Evolutionary conservation across 2,329 filamentous ascomycete species (phyloP).

Genomic region (Aaosphaeria pasadenensis): DNA sequence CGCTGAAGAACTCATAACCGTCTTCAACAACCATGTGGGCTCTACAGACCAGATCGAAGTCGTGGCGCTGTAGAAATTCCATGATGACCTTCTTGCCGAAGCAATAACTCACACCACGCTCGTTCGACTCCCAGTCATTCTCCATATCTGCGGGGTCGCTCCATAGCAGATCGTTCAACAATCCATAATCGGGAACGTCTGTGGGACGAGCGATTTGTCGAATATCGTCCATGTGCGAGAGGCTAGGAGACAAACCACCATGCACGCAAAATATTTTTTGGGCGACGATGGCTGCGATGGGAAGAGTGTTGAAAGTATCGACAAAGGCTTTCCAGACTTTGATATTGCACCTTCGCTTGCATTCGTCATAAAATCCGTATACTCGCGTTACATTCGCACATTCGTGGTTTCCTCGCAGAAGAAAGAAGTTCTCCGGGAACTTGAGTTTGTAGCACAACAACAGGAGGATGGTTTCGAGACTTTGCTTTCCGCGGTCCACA

Average conservation of each 20-base stretch:
- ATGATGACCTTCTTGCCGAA: constrained; percentile 98
- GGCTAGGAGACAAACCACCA: constrained; percentile 84
- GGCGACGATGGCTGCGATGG: constrained; percentile 93
- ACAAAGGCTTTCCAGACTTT: constrained; percentile 99
- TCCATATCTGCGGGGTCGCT: constrained; percentile 98
- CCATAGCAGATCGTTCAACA: constrained; percentile 95
- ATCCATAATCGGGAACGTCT: constrained; percentile 93
- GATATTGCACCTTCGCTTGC: constrained; percentile 92
- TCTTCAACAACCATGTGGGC: constrained; percentile 99
- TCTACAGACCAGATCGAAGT: constrained; percentile 95
- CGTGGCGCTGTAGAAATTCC: constrained; percentile 89
- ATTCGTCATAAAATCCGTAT: constrained; percentile 98
- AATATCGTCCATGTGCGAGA: constrained; percentile 98
- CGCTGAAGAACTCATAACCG: constrained; percentile 98
- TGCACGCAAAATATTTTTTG: constrained; percentile 98
- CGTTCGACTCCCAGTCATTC: constrained; percentile 95
- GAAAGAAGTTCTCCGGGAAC: constrained; percentile 95
- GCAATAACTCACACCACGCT: constrained; percentile 95
- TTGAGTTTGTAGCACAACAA: constrained; percentile 96
- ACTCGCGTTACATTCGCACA: constrained; percentile 94
- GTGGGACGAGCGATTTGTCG: constrained; percentile 92
- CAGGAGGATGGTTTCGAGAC: constrained; percentile 88
- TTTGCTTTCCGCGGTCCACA: constrained; percentile 94
- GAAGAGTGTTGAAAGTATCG: constrained; percentile 92
- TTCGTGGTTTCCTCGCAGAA: constrained; percentile 92